phyloP scores from a whole-genome alignment of 371 early-diverging fungal species.

The Zychaea mexicana region DNA sequence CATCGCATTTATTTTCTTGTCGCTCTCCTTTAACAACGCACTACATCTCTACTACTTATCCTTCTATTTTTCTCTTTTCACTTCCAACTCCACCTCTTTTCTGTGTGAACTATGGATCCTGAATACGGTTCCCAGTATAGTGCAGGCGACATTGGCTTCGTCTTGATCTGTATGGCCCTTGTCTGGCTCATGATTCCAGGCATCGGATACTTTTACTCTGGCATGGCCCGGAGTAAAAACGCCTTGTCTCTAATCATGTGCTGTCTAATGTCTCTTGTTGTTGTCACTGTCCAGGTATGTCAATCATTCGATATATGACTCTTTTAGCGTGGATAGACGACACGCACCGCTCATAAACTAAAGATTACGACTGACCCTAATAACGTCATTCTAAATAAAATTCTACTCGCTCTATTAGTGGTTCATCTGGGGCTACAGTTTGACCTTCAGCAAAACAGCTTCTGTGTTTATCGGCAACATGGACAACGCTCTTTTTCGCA shows the following conservation, averaged over 20 bases:
- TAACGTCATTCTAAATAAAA: too few species aligned
- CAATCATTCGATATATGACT: too few species aligned
- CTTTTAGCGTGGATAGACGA: too few species aligned
- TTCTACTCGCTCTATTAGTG: too few species aligned
- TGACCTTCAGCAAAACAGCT: conserved; percentile 79
- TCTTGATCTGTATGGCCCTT: conserved; percentile 70
- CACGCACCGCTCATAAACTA: too few species aligned
- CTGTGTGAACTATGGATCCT: conserved; percentile 6
- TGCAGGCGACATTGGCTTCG: conserved; percentile 74
- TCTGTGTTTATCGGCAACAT: conserved; percentile 80
- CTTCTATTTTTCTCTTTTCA: background rate
- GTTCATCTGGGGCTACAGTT: conserved; percentile 87
- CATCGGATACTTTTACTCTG: conserved; percentile 89
- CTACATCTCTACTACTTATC: background rate
- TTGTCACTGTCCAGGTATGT: conserved; percentile 62
- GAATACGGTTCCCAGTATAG: conserved; percentile 14
- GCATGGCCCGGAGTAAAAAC: conserved; percentile 84
- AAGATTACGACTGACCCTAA: too few species aligned
- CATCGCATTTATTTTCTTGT: conserved; percentile 18
- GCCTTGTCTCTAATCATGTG: conserved; percentile 77
- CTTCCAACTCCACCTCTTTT: background rate
- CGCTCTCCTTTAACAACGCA: background rate
- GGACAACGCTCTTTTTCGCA: conserved; percentile 67
- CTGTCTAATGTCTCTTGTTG: conserved; percentile 65
- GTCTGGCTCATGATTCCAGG: conserved; percentile 90